phyloP scores from a whole-genome alignment of 1,284 basidiomycete species.

The Ustilago hordei region DNA sequence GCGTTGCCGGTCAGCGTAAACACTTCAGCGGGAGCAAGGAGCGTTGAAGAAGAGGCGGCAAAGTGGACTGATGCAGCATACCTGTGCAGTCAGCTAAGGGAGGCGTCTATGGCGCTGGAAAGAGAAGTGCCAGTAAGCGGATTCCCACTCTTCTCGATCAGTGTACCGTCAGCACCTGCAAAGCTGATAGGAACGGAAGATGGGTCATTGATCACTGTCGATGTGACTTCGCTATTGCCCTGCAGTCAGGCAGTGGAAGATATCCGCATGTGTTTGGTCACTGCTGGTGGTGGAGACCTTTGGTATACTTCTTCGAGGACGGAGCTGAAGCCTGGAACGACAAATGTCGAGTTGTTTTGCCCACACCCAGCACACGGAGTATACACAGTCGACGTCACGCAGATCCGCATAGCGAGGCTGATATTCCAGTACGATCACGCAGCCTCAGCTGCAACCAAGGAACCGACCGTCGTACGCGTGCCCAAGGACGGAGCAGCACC shows the following conservation, averaged over 20 bases:
- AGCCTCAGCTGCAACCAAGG: slow-evolving; percentile 9
- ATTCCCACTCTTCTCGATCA: slow-evolving; percentile 47
- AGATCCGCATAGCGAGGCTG: slow-evolving; percentile 55
- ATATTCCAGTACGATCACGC: slow-evolving; percentile 60
- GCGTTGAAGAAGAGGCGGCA: slow-evolving; percentile 9
- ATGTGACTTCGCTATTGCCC: slow-evolving; percentile 40
- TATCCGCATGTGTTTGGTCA: slow-evolving; percentile 57
- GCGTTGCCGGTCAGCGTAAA: slow-evolving; percentile 27
- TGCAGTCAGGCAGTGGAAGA: slow-evolving; percentile 55
- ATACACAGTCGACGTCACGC: slow-evolving; percentile 62
- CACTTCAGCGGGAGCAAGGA: background rate
- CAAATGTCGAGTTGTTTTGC: slow-evolving; percentile 47
- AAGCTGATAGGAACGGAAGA: slow-evolving; percentile 46
- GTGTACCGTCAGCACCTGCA: slow-evolving; percentile 14
- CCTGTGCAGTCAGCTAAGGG: slow-evolving; percentile 45
- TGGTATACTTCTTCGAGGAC: slow-evolving; percentile 56
- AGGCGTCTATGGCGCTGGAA: slow-evolving; percentile 32
- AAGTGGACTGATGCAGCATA: slow-evolving; percentile 34
- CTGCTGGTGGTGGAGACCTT: slow-evolving; percentile 41
- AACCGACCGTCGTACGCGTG: slow-evolving; percentile 43
- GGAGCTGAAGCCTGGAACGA: slow-evolving; percentile 48
- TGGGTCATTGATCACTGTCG: slow-evolving; percentile 46
- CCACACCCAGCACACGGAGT: slow-evolving; percentile 51
- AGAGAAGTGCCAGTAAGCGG: slow-evolving; percentile 53
- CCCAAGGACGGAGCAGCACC: slow-evolving; percentile 59